These are phyloP conservation scores for Camellia japonica DNA, from an alignment of 148 eudicot genomes.

Conservation along the genomic window DNA sequence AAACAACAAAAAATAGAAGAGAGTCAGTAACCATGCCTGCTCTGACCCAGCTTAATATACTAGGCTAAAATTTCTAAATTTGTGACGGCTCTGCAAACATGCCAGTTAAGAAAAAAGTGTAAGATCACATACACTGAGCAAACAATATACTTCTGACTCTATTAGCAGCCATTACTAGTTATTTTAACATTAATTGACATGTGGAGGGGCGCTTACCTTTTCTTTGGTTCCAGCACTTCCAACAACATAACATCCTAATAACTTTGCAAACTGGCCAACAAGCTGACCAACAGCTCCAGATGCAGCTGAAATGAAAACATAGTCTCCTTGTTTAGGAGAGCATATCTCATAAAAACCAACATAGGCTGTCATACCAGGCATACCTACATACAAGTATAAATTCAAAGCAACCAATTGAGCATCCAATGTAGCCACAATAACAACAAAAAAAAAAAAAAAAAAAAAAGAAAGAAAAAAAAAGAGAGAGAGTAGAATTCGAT, in stretches of 20 bases:
- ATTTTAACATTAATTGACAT: not conserved
- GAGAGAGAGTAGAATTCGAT: too few species aligned
- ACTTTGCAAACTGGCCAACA: constrained; percentile 56
- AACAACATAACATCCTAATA: constrained; percentile 52
- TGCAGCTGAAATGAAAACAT: constrained; percentile 53
- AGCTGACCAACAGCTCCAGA: constrained; percentile 59
- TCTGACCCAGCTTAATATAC: too few species aligned
- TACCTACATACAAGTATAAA: constrained; percentile 31
- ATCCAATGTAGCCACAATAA: too few species aligned
- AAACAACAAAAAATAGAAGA: too few species aligned
- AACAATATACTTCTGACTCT: not conserved
- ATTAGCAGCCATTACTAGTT: not conserved
- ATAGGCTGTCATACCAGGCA: constrained; percentile 59
- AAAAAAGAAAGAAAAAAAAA: not conserved
- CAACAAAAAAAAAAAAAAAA: too few species aligned
- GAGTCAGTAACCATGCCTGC: too few species aligned
- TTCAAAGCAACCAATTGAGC: constrained; percentile 24
- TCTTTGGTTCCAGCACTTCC: constrained; percentile 54
- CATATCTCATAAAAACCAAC: constrained; percentile 46
- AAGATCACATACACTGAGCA: not conserved
- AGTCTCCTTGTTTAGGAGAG: constrained; percentile 48
- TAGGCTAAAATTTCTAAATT: too few species aligned
- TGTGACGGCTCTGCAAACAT: too few species aligned
- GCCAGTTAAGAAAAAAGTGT: not conserved
- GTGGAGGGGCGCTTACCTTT: constrained; percentile 28